Percentiles rank a stretch among this genome's conserved stretches.
phyloP scores from a whole-genome alignment of 169 alveolate species.

The Cryptosporidium viatorum region DNA sequence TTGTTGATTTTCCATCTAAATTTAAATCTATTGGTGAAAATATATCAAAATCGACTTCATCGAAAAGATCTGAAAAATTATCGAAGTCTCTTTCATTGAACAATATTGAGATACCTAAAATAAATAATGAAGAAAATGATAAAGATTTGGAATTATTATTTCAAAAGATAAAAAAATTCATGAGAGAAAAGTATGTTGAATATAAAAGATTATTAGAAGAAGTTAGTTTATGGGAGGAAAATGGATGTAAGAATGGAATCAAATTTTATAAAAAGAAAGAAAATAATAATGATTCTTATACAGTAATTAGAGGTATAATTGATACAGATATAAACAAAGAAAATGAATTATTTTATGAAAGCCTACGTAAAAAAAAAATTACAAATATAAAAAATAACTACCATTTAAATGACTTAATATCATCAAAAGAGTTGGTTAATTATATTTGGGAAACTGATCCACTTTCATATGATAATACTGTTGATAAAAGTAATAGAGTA shows the following conservation, averaged over 20 bases:
- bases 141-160: constrained; percentile 30
- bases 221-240: constrained; percentile 55
- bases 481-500: constrained; percentile 65
- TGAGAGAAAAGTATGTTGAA: constrained; percentile 37
- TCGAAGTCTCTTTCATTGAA: not conserved
- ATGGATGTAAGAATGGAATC: constrained; percentile 59
- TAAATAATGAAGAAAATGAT: not conserved
- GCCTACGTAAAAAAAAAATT: not conserved
- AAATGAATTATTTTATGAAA: constrained; percentile 42
- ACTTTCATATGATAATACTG: constrained; percentile 57
- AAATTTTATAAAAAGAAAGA: constrained; percentile 33
- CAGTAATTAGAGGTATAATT: constrained; percentile 57
- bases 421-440: constrained; percentile 51
- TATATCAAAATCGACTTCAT: not conserved
- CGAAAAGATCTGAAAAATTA: not conserved
- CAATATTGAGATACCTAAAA: not conserved
- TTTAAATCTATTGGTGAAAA: not conserved
- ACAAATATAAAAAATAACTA: constrained; percentile 3
- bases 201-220: constrained; percentile 33
- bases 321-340: constrained; percentile 53
- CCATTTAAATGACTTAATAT: constrained; percentile 59
- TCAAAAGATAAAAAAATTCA: constrained; percentile 17
- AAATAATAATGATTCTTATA: constrained; percentile 5
- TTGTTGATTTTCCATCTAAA: constrained; percentile 17
- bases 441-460: constrained; percentile 71